These are phyloP conservation scores for Starmerella davenportii DNA, from an alignment of 805 yeast species.

Conservation along the genomic window DNA sequence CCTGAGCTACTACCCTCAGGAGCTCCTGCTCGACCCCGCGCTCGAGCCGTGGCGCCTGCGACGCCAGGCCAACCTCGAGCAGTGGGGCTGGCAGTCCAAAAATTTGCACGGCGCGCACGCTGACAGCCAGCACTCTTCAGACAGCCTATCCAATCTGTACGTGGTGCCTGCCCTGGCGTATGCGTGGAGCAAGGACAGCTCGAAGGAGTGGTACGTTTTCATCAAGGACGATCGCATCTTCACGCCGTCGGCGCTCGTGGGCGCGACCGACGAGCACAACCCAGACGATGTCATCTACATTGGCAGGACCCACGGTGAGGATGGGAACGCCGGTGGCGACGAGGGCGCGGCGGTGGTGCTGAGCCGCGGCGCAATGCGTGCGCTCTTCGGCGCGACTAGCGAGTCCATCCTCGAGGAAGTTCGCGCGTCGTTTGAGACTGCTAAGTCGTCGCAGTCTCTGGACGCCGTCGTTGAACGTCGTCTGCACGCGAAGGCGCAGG, in stretches of 20 bases:
- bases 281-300: constrained; percentile 19
- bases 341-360: constrained; percentile 26
- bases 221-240: constrained; percentile 24
- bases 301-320: constrained; percentile 17
- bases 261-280: constrained; percentile 14
- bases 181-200: constrained; percentile 20
- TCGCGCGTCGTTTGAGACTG: constrained; percentile 13
- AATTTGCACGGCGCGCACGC: constrained; percentile 3
- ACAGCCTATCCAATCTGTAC: constrained; percentile 24
- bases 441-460: constrained; percentile 4
- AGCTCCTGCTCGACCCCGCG: constrained; percentile 10
- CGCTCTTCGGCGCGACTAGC: constrained; percentile 15
- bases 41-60: constrained; percentile 18
- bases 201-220: constrained; percentile 23
- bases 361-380: constrained; percentile 21
- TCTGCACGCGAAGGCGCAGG: background rate
- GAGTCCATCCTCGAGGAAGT: constrained; percentile 4
- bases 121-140: constrained; percentile 15
- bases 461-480: background rate
- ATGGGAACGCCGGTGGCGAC: constrained; percentile 22
- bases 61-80: constrained; percentile 14
- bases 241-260: constrained; percentile 18
- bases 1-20: constrained; percentile 15
- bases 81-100: constrained; percentile 14
- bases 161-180: constrained; percentile 24